A percentile compares a stretch with the other conserved stretches of the same genome.
Evolutionary conservation across 768 basidiomycete species (phyloP).

Genomic region (Termitomyces sp.): DNA sequence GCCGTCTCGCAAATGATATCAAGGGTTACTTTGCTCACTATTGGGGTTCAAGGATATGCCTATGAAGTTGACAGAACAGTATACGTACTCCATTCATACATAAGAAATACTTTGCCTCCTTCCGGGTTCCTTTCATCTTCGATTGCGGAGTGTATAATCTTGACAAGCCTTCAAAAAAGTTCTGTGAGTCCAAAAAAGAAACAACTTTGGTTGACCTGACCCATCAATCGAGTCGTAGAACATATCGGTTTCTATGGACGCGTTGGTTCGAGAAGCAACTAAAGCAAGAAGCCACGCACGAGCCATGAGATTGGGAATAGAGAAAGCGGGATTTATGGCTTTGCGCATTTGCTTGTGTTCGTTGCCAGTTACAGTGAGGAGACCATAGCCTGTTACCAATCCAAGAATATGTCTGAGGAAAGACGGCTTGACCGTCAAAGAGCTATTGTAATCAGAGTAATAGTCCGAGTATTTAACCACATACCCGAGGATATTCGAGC

Average conservation of each 20-base stretch:
- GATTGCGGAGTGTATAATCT: conserved; percentile 33
- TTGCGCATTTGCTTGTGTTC: conserved; percentile 51
- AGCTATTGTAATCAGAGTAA: background rate
- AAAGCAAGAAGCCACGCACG: conserved; percentile 24
- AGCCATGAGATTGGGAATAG: conserved; percentile 39
- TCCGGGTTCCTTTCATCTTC: conserved; percentile 20
- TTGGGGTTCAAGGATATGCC: background rate
- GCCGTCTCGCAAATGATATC: conserved; percentile 53
- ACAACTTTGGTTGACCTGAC: conserved; percentile 23
- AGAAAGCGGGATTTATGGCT: conserved; percentile 53
- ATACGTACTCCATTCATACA: conserved; percentile 50
- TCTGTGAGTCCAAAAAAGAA: background rate
- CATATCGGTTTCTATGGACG: conserved; percentile 38
- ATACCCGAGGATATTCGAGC: conserved; percentile 43
- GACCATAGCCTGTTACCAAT: conserved; percentile 42
- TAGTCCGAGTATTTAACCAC: conserved; percentile 7
- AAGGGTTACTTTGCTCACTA: conserved; percentile 52
- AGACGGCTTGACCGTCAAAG: conserved; percentile 33
- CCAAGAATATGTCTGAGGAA: conserved; percentile 44
- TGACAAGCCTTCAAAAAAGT: conserved; percentile 28
- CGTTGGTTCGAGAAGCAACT: background rate
- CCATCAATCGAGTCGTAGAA: conserved; percentile 46
- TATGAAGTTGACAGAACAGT: background rate
- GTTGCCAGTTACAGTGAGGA: conserved; percentile 47
- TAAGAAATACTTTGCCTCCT: conserved; percentile 29